A percentile compares a stretch with the other conserved stretches of the same genome.
Evolutionary conservation across 208 protist species (phyloP).

Genomic region (Trypanosoma caninum): DNA sequence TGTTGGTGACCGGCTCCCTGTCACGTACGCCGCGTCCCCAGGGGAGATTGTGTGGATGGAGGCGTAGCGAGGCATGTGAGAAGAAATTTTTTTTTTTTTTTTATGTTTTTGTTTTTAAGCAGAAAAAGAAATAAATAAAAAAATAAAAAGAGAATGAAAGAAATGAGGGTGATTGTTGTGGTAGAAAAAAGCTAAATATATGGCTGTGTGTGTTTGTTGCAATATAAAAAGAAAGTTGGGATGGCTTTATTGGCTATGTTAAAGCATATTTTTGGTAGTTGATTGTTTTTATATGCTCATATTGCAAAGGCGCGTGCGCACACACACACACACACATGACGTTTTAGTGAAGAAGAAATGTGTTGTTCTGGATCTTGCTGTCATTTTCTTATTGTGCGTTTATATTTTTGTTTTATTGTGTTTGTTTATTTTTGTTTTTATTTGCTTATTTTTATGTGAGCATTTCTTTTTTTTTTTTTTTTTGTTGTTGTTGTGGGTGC

Average conservation of each 20-base stretch:
- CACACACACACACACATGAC: not conserved
- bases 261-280: too few relatives aligned
- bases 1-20: slow-evolving; percentile 66
- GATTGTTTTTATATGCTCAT: too few relatives aligned
- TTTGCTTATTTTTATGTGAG: not conserved
- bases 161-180: too few relatives aligned
- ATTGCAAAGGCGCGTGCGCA: too few relatives aligned
- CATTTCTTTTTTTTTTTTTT: not conserved
- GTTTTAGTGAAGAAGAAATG: not conserved
- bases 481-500: not conserved
- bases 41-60: slow-evolving; percentile 28
- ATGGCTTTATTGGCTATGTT: too few relatives aligned
- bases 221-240: too few relatives aligned
- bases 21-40: slow-evolving; percentile 43
- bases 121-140: not conserved
- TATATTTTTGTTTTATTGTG: not conserved
- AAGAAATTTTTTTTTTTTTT: not conserved
- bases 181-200: too few relatives aligned
- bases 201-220: too few relatives aligned
- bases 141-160: too few relatives aligned
- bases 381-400: not conserved
- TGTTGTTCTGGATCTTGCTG: not conserved
- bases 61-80: not conserved
- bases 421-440: not conserved
- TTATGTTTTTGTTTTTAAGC: too few relatives aligned